These are phyloP conservation scores for Chlorella vulgaris DNA, from an alignment of 139 green algal species.

Conservation along the genomic window DNA sequence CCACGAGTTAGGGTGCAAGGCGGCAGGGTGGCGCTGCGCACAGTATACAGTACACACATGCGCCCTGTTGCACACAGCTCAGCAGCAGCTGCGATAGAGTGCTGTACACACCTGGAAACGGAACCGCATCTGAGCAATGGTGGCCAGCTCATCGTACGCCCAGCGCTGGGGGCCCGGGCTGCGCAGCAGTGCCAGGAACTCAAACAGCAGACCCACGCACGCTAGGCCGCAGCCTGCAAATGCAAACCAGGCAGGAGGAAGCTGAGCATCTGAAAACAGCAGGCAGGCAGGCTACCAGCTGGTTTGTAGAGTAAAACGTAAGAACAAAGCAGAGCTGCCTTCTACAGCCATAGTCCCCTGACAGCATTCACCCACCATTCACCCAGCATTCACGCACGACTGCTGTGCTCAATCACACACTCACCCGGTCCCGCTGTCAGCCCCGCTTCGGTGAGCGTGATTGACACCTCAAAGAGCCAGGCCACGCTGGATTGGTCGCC, in stretches of 20 bases:
- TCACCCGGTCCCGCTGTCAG: conserved; percentile 65
- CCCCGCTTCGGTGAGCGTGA: conserved; percentile 84
- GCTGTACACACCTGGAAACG: conserved; percentile 10
- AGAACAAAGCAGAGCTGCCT: no score
- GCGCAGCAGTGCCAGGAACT: conserved; percentile 86
- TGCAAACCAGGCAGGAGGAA: not conserved
- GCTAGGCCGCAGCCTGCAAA: conserved; percentile 72
- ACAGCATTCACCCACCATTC: not conserved
- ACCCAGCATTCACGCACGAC: no score
- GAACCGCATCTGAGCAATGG: conserved; percentile 79
- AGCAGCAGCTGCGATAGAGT: no score
- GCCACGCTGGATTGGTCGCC: conserved; percentile 64
- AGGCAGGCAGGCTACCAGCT: not conserved
- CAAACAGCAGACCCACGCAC: conserved; percentile 73
- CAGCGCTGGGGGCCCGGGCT: conserved; percentile 72
- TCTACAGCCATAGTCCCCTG: no score
- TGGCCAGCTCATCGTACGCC: conserved; percentile 86
- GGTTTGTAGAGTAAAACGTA: no score
- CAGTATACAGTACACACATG: no score
- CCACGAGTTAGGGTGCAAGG: no score
- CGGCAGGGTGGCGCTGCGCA: no score
- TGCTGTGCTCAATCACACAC: no score
- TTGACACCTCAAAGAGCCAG: conserved; percentile 80
- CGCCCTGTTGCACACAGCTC: no score
- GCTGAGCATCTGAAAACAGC: not conserved